Percentiles rank a stretch among this genome's conserved stretches.
Conservation (phyloP, 2,329 filamentous ascomycete genomes). For the Pseudogymnoascus destructans region DNA sequence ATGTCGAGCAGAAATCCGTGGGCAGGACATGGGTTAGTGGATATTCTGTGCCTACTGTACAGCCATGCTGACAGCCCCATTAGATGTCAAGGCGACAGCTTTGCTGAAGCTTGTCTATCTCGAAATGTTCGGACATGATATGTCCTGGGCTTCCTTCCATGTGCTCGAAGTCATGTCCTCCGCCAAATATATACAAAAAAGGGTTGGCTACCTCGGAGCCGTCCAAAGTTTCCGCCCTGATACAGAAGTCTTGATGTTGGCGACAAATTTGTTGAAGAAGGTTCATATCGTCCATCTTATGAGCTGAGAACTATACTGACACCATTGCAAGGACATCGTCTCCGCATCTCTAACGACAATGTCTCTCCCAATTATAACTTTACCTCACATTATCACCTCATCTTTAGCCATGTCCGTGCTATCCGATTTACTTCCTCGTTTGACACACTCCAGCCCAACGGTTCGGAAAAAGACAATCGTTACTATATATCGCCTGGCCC, state of each 20-base stretch:
- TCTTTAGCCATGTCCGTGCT: constrained; percentile 84
- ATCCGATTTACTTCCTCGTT: constrained; percentile 69
- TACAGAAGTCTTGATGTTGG: constrained; percentile 94
- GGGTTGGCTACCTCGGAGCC: constrained; percentile 86
- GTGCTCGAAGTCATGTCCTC: constrained; percentile 99
- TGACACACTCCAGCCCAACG: constrained; percentile 72
- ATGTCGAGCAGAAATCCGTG: constrained; percentile 84
- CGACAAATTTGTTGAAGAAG: constrained; percentile 94
- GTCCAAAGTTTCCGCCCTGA: constrained; percentile 93
- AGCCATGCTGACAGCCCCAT: constrained; percentile 13
- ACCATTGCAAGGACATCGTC: constrained; percentile 49
- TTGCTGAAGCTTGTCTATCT: constrained; percentile 92
- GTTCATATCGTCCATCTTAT: constrained; percentile 28
- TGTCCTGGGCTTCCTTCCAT: constrained; percentile 98
- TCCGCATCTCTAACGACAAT: constrained; percentile 63
- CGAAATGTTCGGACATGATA: constrained; percentile 98
- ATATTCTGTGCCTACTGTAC: not conserved
- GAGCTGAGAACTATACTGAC: constrained; percentile 4
- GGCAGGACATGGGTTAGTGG: constrained; percentile 74
- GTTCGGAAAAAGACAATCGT: constrained; percentile 95
- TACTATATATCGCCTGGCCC: constrained; percentile 78
- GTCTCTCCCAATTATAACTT: constrained; percentile 70
- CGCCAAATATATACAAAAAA: constrained; percentile 85
- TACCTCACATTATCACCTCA: constrained; percentile 91
- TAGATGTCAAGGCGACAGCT: constrained; percentile 90